These are phyloP conservation scores for Alnus rubra DNA, from an alignment of 306 rosid species.

Conservation along the genomic window DNA sequence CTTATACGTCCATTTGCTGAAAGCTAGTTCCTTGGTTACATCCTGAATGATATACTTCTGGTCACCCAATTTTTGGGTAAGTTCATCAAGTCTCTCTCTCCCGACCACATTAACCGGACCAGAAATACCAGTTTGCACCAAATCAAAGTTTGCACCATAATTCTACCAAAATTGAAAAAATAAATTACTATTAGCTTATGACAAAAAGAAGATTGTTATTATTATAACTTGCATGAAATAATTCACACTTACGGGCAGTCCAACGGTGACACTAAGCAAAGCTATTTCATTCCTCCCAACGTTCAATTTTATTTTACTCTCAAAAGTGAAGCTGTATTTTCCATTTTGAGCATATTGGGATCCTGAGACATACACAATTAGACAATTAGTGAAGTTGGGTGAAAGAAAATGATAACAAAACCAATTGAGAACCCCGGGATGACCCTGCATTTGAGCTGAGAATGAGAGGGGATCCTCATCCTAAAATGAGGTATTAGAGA, in stretches of 20 bases:
- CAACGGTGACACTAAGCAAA: slow-evolving; percentile 38
- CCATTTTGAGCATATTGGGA: slow-evolving; percentile 35
- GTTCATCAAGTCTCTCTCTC: background rate
- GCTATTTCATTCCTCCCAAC: slow-evolving; percentile 32
- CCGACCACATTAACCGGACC: slow-evolving; percentile 34
- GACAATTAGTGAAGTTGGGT: background rate
- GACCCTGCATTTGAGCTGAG: too few relatives aligned
- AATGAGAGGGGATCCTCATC: too few relatives aligned
- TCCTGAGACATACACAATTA: slow-evolving; percentile 13
- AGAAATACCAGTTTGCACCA: slow-evolving; percentile 16
- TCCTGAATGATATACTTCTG: background rate
- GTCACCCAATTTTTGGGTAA: background rate
- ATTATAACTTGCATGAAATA: background rate
- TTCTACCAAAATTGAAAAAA: slow-evolving; percentile 19
- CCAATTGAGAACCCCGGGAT: too few relatives aligned
- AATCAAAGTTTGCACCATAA: slow-evolving; percentile 29
- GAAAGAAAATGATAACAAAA: background rate
- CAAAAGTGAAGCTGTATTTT: slow-evolving; percentile 21
- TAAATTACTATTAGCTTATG: background rate
- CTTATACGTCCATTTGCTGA: slow-evolving; percentile 29
- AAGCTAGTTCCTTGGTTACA: slow-evolving; percentile 11
- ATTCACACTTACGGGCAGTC: slow-evolving; percentile 36
- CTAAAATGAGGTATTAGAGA: too few relatives aligned
- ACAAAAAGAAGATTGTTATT: background rate
- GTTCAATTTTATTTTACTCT: slow-evolving; percentile 16